Conservation (phyloP, 192 early-diverging fungal species). For the Coemansia sp. region DNA sequence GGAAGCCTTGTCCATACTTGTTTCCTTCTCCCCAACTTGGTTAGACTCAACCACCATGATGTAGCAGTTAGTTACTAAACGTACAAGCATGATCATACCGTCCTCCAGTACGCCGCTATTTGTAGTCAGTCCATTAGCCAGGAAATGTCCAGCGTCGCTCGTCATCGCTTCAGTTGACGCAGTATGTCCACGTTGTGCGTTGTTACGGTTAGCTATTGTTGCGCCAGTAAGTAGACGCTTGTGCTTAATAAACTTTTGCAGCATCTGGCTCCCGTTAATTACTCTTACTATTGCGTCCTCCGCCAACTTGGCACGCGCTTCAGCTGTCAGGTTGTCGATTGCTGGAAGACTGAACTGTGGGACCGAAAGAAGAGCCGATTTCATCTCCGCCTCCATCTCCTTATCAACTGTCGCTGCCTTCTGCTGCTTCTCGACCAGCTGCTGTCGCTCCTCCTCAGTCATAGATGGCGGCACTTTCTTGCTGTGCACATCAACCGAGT, state of each 20-base stretch:
- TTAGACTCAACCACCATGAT: slow-evolving; percentile 12
- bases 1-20: neutral
- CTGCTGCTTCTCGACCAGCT: slow-evolving; percentile 1
- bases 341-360: slow-evolving; percentile 19
- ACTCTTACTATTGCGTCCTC: slow-evolving; percentile 29
- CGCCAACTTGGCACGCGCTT: slow-evolving; percentile 17
- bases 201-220: neutral
- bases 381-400: slow-evolving; percentile 31
- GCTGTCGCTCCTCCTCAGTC: slow-evolving; percentile 2
- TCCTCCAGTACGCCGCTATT: slow-evolving; percentile 48
- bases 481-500: slow-evolving; percentile 6
- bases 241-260: slow-evolving; percentile 30
- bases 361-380: slow-evolving; percentile 2
- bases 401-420: slow-evolving; percentile 10
- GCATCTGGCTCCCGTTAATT: slow-evolving; percentile 4
- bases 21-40: neutral
- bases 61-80: slow-evolving; percentile 44
- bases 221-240: slow-evolving; percentile 12
- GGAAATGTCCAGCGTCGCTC: neutral
- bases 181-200: neutral
- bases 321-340: slow-evolving; percentile 11
- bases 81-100: slow-evolving; percentile 45
- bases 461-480: neutral
- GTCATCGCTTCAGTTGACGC: neutral
- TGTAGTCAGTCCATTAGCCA: slow-evolving; percentile 38